Evolutionary conservation across 2,329 filamentous ascomycete genomes (phyloP), one percentile per base, ranked within the genome.

Genomic region (Metarhizium guizhouense): DNA sequence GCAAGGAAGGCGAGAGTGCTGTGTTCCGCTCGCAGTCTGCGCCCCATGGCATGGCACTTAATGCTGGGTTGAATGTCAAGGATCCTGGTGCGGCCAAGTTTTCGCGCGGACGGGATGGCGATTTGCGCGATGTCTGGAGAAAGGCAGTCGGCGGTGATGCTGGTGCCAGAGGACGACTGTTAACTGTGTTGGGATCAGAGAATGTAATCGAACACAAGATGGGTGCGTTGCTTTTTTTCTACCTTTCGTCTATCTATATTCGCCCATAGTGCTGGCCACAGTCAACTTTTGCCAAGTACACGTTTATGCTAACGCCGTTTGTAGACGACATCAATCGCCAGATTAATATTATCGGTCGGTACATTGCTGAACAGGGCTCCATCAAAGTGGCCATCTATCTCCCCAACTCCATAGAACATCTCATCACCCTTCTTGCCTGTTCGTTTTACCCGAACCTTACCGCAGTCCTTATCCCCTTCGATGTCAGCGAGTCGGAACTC

Each of bases 51-150:
- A 91, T 90, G 75, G 85, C 88, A 8, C 79, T 95, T 47, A 86
- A 86, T 62, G 74, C 80, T 42, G 90, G 91, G 4, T 76, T 95
- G 51, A 90, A 89, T 62, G 88, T 97, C 56, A 93, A 90, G 73
- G 87, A 91, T 54, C 74, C 86, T 0, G 87, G 86, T 47, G 83
- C 87, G 49, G 87, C 89, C 50, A 90, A 90, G 72, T 96, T 92
- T 88, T 80, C 87, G 10, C 77, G 80, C 56, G 93, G 93, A 51
- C 85, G 88, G 55, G 86, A 95, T 69, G 94, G 94, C 48, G 93
- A 99, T 64, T 75, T 99, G 61, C 82, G 93, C 54, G 93, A 99
- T 71, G 78, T 99, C 56, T 99, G 94, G 94, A 83, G 86, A 60
- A 81, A 82, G 65, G 87, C 84, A 47, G 77, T 85, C 10, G 90